phyloP scores from a whole-genome alignment of 805 yeast species.

The Wickerhamiella nectarea region DNA sequence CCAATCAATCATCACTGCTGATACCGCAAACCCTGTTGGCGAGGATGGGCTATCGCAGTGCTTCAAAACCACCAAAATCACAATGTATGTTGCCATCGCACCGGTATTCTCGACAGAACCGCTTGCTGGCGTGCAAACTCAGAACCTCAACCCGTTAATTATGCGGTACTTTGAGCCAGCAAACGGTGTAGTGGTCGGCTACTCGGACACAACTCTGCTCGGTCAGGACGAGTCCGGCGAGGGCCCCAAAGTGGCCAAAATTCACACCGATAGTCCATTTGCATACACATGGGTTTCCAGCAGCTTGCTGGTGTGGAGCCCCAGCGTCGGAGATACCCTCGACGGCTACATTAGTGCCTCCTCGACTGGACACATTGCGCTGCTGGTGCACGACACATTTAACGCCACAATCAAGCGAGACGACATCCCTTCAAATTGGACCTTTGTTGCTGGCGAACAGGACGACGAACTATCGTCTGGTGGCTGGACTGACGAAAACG shows the following conservation, averaged over 20 bases:
- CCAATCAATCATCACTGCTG: slow-evolving; percentile 11
- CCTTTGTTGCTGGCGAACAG: slow-evolving; percentile 63
- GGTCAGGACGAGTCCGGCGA: slow-evolving; percentile 33
- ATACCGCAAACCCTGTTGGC: slow-evolving; percentile 19
- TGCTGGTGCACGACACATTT: slow-evolving; percentile 82
- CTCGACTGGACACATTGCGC: slow-evolving; percentile 87
- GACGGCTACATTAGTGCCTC: slow-evolving; percentile 88
- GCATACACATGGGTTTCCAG: slow-evolving; percentile 77
- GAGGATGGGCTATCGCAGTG: slow-evolving; percentile 38
- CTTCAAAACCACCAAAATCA: slow-evolving; percentile 45
- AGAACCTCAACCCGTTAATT: slow-evolving; percentile 79
- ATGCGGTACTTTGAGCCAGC: slow-evolving; percentile 66
- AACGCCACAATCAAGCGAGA: slow-evolving; percentile 82
- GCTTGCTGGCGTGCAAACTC: slow-evolving; percentile 63
- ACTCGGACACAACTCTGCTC: slow-evolving; percentile 46
- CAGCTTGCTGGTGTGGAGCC: slow-evolving; percentile 79
- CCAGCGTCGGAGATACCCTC: slow-evolving; percentile 69
- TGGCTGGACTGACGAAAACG: slow-evolving; percentile 72
- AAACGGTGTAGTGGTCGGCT: slow-evolving; percentile 74
- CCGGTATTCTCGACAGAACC: slow-evolving; percentile 64
- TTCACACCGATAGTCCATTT: slow-evolving; percentile 74
- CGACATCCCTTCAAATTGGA: slow-evolving; percentile 79
- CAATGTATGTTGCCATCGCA: slow-evolving; percentile 74
- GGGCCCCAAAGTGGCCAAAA: slow-evolving; percentile 39
- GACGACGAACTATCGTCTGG: slow-evolving; percentile 38